Evolutionary conservation across 257 asterid genomes (phyloP).

Genomic region (Capsicum rhomboideum): DNA sequence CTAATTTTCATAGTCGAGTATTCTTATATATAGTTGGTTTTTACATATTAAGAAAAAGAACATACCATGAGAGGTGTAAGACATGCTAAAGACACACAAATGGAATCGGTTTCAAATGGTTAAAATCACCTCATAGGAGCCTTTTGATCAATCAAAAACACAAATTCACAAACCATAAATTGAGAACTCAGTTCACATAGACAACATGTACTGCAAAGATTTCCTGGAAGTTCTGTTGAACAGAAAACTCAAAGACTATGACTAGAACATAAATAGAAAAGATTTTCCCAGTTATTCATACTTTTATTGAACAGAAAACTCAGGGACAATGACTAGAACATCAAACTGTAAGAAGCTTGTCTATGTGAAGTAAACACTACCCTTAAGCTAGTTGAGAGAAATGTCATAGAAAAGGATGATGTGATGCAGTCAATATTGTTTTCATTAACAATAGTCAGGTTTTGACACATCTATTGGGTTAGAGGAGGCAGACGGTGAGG

Average conservation of each 20-base stretch:
- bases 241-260: background rate
- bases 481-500: conserved; percentile 10
- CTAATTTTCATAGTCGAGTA: background rate
- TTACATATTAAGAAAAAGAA: background rate
- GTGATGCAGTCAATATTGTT: background rate
- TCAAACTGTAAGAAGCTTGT: background rate
- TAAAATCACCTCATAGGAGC: background rate
- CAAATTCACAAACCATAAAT: background rate
- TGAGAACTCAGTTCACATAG: background rate
- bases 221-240: background rate
- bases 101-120: background rate
- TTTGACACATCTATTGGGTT: background rate
- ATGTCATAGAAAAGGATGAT: background rate
- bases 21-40: background rate
- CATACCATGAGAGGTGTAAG: background rate
- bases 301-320: background rate
- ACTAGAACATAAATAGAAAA: background rate
- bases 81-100: background rate
- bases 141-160: background rate
- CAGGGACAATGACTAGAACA: background rate
- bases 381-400: background rate
- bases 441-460: background rate
- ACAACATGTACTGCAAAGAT: background rate
- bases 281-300: background rate
- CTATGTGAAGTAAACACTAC: background rate